These are phyloP conservation scores for Buxus sempervirens DNA, from an alignment of 164 flowering plant species.

Conservation along the genomic window DNA sequence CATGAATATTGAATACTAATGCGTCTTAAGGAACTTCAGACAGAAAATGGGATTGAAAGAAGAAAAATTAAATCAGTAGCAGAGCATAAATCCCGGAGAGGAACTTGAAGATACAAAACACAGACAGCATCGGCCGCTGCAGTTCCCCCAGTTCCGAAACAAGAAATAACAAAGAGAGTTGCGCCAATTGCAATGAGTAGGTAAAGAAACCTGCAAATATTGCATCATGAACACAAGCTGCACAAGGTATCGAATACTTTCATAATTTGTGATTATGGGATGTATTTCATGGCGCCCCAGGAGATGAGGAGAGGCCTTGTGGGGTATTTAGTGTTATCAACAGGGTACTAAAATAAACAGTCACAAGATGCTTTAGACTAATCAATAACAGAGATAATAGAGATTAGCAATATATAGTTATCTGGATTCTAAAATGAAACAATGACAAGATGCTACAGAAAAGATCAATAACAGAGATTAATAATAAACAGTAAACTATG, in stretches of 20 bases:
- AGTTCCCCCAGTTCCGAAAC: not conserved
- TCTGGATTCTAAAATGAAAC: no score
- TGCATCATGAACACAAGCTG: conserved; percentile 17
- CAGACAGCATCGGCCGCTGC: not conserved
- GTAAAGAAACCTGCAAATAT: not conserved
- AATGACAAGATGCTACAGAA: no score
- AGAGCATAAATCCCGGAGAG: not conserved
- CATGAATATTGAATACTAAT: not conserved
- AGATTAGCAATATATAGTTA: no score
- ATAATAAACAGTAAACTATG: no score
- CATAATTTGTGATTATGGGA: conserved; percentile 77
- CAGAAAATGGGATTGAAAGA: not conserved
- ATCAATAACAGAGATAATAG: no score
- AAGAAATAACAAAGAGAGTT: not conserved
- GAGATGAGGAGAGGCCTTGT: conserved; percentile 50
- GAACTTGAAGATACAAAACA: not conserved
- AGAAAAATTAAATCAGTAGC: not conserved
- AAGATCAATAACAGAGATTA: no score
- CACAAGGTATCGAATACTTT: conserved; percentile 66
- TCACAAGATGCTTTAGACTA: no score
- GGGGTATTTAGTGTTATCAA: conserved; percentile 74
- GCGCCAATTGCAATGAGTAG: not conserved
- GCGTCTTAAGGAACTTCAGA: not conserved
- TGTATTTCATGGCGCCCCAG: conserved; percentile 47
- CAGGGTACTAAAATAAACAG: no score